Base-by-base conservation (phyloP, 2,329 filamentous ascomycete genomes). In the Hansfordia pulvinata region DNA sequence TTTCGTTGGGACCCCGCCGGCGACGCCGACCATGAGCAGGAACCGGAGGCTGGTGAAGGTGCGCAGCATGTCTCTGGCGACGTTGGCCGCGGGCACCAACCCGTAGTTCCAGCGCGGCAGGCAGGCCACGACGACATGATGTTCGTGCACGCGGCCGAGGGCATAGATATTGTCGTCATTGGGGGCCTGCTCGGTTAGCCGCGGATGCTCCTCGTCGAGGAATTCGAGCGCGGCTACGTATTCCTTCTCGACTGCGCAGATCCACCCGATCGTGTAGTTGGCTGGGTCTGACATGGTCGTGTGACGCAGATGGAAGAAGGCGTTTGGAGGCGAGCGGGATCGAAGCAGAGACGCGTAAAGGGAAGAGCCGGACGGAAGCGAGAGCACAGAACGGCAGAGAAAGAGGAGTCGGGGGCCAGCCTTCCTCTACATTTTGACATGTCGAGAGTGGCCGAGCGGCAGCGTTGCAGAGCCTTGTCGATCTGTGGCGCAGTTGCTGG, bases 181-280 rank as follows among this genome's bases (percentile, higher is more conserved):
- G 2, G 6, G 19, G 1, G 26, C 8, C 12, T 44, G 19, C 47
- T 49, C 23, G 4, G 42, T 35, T 0, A 37, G 46, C 1, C 11
- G 4, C 0, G 41, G 42, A 26, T 58, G 47, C 17, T 41, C 32
- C 30, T 59, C 47, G 26, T 62, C 56, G 2, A 62, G 49, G 15
- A 59, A 49, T 0, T 26, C 37, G 17, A 39, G 35, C 4, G 56
- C 56, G 4, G 56, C 55, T 24, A 50, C 41, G 24, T 41, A 44
- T 27, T 61, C 58, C 0, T 35, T 41, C 1, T 7, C 11, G 4
- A 59, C 29, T 7, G 56, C 55, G 29, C 52, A 60, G 5, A 63
- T 57, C 54, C 54, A 60, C n/a, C 54, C 56, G 6, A 61, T 46
- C 0, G 42, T 54, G 29, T 60, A 60, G 23, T 39, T 12, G 8